A percentile compares a stretch with the other conserved stretches of the same genome.
phyloP scores from a whole-genome alignment of 495 filamentous ascomycete genomes.

The Polyplosphaeria fusca region DNA sequence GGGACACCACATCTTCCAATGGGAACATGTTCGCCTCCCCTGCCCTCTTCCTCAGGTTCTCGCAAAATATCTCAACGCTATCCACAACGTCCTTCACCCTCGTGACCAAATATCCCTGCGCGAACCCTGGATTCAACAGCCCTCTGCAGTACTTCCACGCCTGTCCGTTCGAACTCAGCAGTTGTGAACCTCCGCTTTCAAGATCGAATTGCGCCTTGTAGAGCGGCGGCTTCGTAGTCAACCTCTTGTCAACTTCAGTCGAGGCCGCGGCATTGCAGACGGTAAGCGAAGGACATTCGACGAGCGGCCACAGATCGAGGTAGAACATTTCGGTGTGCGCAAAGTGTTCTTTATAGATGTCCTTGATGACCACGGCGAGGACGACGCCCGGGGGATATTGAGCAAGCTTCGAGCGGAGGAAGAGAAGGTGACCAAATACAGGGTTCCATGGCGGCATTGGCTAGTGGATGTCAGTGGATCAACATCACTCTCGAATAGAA shows the following conservation, averaged over 20 bases:
- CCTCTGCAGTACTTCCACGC: constrained; percentile 39
- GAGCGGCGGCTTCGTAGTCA: not conserved
- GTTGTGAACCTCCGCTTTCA: constrained; percentile 35
- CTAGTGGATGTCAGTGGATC: too few relatives aligned
- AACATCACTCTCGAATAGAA: too few relatives aligned
- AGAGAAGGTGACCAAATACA: constrained; percentile 35
- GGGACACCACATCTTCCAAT: constrained; percentile 35
- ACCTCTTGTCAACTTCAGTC: not conserved
- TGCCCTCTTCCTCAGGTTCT: constrained; percentile 28
- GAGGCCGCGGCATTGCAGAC: too few relatives aligned
- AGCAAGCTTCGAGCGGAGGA: constrained; percentile 24
- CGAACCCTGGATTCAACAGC: constrained; percentile 43
- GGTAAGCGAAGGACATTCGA: constrained; percentile 12
- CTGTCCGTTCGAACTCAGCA: constrained; percentile 37
- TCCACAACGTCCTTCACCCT: constrained; percentile 39
- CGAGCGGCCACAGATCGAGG: constrained; percentile 39
- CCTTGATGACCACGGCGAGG: constrained; percentile 2
- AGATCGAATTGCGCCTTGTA: constrained; percentile 33
- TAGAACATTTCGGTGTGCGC: constrained; percentile 37
- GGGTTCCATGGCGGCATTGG: constrained; percentile 36
- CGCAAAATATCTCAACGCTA: constrained; percentile 36
- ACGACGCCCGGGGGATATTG: constrained; percentile 1
- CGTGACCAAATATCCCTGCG: constrained; percentile 35
- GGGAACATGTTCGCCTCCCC: constrained; percentile 32
- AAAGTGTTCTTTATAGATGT: constrained; percentile 8